Base-by-base conservation (phyloP, 1,139 yeast species). In the Saccharomyces uvarum region DNA sequence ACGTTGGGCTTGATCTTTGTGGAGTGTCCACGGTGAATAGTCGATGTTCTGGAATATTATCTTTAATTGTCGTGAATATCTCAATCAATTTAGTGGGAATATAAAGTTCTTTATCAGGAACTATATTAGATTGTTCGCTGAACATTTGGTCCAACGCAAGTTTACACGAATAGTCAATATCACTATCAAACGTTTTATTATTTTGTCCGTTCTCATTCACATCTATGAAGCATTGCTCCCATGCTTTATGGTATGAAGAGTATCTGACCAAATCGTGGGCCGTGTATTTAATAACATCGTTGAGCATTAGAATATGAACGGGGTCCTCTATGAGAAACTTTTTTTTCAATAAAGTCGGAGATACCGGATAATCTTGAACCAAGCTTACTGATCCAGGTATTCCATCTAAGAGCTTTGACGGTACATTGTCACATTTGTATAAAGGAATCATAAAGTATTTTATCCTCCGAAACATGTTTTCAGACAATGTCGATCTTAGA, bases 1-100 rank as follows among this genome's bases (percentile, higher is more conserved):
- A 11, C 11, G 24, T 50, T 44, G n/a, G 52, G 56, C 19, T 51
- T 24, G 44, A 38, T 11, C 44, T 38, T 19, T 38, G 44, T 16
- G 63, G 61, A 2, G 54, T 50, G 52, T 66, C 71, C 11, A 68
- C 52, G 21, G 66, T 62, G 47, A 68, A 60, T 3, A 68, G 50
- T 32, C 60, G 59, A 54, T 65, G 64, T 41, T 64, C 67, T 2
- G 70, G 69, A 3, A 64, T 57, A 44, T 59, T 53, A 3, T 49
- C 44, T 48, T 59, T 56, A 46, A 67, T 51, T 27, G 60, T 52
- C 27, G 58, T 57, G 44, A 68, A 60, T 11, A 68, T 52, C 47
- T 63, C 64, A n/a, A 64, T 59, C 21, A 66, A 54, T 51, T 68
- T 59, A 19, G 69, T 62, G 8, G 70, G 70, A 11, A 67, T 57